Base-by-base conservation (phyloP, 495 filamentous ascomycete species). In the Chaetomium tenue region DNA sequence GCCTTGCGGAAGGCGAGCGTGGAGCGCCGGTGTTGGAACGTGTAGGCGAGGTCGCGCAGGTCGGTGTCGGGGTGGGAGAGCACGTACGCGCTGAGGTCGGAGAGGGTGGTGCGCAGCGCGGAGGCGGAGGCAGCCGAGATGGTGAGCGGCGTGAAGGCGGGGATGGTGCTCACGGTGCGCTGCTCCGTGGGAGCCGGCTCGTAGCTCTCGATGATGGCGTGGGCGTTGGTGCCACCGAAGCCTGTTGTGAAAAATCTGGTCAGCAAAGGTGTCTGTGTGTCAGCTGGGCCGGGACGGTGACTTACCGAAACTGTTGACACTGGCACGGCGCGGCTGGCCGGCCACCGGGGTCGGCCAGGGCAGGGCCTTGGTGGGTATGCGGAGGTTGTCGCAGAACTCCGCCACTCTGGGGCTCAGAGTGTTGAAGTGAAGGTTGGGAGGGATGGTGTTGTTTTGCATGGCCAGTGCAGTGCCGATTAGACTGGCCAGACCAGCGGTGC, bases 401-500 rank as follows among this genome's bases (percentile, higher is more conserved):
- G 75, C 70, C 13, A 80, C 76, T 5, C 70, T 70, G 0, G 82
- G 75, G 51, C 85, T 89, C 0, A 79, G 25, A 5, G 75, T 77
- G 20, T 83, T 74, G 51, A 87, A 79, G 9, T 74, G 70, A 4
- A 81, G 65, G 56, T 76, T 78, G 6, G 75, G 75, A 1, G 71
- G 71, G 58, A 83, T 78, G 30, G 75, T 58, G 13, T 77, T 80
- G 58, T 77, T 79, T 58, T 88, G 80, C 8, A 88, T 71, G 57
- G 81, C 80, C 54, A 85, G 61, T 57, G 51, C 7, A 18, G 67
- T 13, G 58, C 87, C 87, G 47, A 88, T 82, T 2, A 88, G 61
- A 5, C 77, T 77, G 1, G 81, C 75, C 8, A 87, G 72, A 16
- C 85, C 85, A 25, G 76, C 76, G 0, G 79, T 75, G 2, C 76